Base-by-base conservation (phyloP, 495 filamentous ascomycete genomes). In the Saxophila tyrrhenica region DNA sequence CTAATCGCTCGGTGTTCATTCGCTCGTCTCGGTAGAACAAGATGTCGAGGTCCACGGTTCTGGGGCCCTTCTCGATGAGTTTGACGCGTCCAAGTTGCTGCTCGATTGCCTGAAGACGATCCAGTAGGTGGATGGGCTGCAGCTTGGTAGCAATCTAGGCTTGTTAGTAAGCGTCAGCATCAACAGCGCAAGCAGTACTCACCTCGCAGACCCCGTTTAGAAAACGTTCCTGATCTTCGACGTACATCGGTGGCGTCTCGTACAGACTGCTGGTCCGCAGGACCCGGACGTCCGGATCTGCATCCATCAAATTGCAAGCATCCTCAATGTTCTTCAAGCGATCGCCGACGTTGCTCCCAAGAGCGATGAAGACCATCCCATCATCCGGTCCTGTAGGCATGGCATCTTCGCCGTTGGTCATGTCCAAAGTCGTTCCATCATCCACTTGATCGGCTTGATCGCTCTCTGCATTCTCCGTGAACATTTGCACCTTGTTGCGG, bases 161-260 rank as follows among this genome's bases (percentile, higher is more conserved):
- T 2, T 54, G 57, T 54, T 13, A 19, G 20, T 25, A 42, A 42
- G 44, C 10, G 23, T 48, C 21, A 24, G 50, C 9, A 21, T 46
- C 19, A 21, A n/a, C 15, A 21, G 7, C 17, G 13, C 3, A 3
- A 10, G 21, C 16, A 9, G 9, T 23, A 73, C 77, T 65, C 58
- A 95, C 92, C 82, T 98, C 87, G 67, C 89, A 95, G 51, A 83
- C 89, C 29, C 89, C 92, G 65, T 98, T 98, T 39, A 97, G 70
- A 62, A 97, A 98, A 17, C 81, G 77, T 54, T 79, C 80, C 65
- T 98, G 92, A 62, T 95, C 83, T 58, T 84, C 70, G 59, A 95
- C 83, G 70, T 98, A 97, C 92, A 98, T 98, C 21, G 92, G 86
- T 56, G 86, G 80, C 7, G 91, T 98, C 71, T 97, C 88, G 74